Conservation (phyloP, 2,329 filamentous ascomycete genomes). For the Aspergillus candidus region DNA sequence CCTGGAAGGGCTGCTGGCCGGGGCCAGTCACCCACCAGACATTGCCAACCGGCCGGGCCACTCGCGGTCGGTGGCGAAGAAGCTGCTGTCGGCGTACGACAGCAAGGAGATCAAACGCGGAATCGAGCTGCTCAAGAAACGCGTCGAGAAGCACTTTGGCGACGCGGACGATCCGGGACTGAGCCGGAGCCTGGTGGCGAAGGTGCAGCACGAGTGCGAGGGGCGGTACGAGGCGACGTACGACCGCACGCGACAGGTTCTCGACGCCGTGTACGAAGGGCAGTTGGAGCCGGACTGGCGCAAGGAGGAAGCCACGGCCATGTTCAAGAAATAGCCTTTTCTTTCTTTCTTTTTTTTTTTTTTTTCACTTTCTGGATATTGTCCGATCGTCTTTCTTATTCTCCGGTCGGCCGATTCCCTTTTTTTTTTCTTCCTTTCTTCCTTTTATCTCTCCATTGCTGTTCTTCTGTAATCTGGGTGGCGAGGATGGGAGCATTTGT, state of each 20-base stretch:
- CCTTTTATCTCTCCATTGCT: slow-evolving; percentile 2
- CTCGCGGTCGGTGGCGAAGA: slow-evolving; percentile 76
- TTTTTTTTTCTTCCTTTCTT: slow-evolving; percentile 2
- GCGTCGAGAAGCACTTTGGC: slow-evolving; percentile 95
- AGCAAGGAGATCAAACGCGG: slow-evolving; percentile 79
- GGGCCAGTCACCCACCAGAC: slow-evolving; percentile 47
- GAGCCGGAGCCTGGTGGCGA: slow-evolving; percentile 53
- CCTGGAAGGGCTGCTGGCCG: slow-evolving; percentile 65
- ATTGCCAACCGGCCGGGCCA: slow-evolving; percentile 79
- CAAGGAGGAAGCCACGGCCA: slow-evolving; percentile 39
- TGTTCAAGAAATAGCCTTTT: slow-evolving; percentile 35
- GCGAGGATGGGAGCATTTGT: not conserved
- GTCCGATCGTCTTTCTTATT: not conserved
- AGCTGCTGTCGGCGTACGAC: slow-evolving; percentile 74
- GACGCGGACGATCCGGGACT: slow-evolving; percentile 71
- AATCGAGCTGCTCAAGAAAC: slow-evolving; percentile 81
- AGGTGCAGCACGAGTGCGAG: slow-evolving; percentile 58
- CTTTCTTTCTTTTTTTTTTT: slow-evolving; percentile 5
- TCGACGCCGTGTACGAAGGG: slow-evolving; percentile 42
- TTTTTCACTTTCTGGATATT: not conserved
- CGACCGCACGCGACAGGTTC: slow-evolving; percentile 44
- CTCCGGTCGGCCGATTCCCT: not conserved
- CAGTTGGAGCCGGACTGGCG: slow-evolving; percentile 44
- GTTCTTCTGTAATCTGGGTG: not conserved
- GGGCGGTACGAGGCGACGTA: slow-evolving; percentile 49